A percentile compares a stretch with the other conserved stretches of the same genome.
Conservation (phyloP, 2,329 filamentous ascomycete species). For the Nigrograna mackinnonii region DNA sequence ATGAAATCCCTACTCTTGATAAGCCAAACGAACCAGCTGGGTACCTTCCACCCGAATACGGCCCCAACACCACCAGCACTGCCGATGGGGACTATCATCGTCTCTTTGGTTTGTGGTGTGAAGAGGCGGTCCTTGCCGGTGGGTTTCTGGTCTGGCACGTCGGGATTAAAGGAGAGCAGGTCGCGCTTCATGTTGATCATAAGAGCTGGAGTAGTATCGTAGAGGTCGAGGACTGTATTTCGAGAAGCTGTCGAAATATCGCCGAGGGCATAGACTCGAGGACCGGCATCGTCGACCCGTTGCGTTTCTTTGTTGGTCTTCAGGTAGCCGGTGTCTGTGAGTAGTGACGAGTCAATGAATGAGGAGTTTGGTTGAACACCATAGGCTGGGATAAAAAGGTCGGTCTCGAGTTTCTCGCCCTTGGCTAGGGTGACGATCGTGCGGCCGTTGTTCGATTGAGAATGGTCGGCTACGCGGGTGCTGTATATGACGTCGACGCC, state of each 20-base stretch:
- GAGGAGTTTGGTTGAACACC: conserved; percentile 57
- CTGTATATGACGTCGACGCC: conserved; percentile 51
- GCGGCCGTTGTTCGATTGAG: conserved; percentile 37
- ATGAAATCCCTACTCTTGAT: conserved; percentile 48
- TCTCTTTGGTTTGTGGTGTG: conserved; percentile 22
- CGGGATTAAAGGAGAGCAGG: conserved; percentile 35
- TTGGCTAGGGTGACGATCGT: conserved; percentile 43
- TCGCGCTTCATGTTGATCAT: conserved; percentile 53
- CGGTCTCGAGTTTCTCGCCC: conserved; percentile 51
- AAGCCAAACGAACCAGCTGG: conserved; percentile 42
- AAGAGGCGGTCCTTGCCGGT: conserved; percentile 29
- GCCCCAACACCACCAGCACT: conserved; percentile 36
- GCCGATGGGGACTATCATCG: conserved; percentile 36
- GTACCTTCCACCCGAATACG: conserved; percentile 42
- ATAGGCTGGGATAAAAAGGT: conserved; percentile 57
- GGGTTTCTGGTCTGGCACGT: conserved; percentile 19
- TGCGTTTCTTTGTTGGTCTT: conserved; percentile 50
- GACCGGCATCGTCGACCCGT: conserved; percentile 49
- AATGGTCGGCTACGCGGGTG: conserved; percentile 31
- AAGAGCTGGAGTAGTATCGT: conserved; percentile 43
- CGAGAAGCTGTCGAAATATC: conserved; percentile 49
- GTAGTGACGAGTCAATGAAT: conserved; percentile 53
- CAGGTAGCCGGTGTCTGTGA: conserved; percentile 53
- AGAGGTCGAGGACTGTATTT: conserved; percentile 47
- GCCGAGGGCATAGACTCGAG: conserved; percentile 53